Conservation (phyloP, 352 stramenopile genomes). For the Phytophthora boehmeriae region DNA sequence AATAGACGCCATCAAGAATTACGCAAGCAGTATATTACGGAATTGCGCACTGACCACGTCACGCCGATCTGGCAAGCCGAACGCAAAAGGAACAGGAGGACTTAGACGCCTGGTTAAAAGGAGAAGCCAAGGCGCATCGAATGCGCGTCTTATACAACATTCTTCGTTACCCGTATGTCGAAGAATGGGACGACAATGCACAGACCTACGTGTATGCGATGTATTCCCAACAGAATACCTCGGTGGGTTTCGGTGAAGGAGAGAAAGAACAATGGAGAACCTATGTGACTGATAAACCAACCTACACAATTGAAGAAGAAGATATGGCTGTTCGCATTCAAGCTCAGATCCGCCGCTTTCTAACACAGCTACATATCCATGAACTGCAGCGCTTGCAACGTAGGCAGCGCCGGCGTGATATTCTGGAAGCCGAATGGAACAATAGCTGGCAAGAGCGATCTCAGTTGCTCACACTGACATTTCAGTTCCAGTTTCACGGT, state of each 20-base stretch:
- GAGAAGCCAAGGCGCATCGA: conserved; percentile 39
- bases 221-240: conserved; percentile 14
- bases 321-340: conserved; percentile 55
- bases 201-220: conserved; percentile 53
- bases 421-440: conserved; percentile 54
- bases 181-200: conserved; percentile 57
- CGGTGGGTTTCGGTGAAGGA: conserved; percentile 11
- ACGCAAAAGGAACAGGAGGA: conserved; percentile 59
- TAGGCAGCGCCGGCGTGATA: conserved; percentile 29
- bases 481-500: conserved; percentile 25
- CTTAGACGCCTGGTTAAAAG: conserved; percentile 46
- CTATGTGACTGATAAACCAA: conserved; percentile 45
- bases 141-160: conserved; percentile 41
- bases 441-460: conserved; percentile 38
- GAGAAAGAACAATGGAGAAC: conserved; percentile 20
- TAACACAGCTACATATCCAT: conserved; percentile 40
- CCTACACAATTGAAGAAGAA: conserved; percentile 73
- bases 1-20: conserved; percentile 40
- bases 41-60: conserved; percentile 64
- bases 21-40: conserved; percentile 53
- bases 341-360: conserved; percentile 39
- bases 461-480: conserved; percentile 53
- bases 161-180: conserved; percentile 60
- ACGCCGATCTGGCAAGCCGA: conserved; percentile 71
- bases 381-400: conserved; percentile 35